Base-by-base conservation (phyloP, 441 rosid species). In the Bruguiera hainesii region DNA sequence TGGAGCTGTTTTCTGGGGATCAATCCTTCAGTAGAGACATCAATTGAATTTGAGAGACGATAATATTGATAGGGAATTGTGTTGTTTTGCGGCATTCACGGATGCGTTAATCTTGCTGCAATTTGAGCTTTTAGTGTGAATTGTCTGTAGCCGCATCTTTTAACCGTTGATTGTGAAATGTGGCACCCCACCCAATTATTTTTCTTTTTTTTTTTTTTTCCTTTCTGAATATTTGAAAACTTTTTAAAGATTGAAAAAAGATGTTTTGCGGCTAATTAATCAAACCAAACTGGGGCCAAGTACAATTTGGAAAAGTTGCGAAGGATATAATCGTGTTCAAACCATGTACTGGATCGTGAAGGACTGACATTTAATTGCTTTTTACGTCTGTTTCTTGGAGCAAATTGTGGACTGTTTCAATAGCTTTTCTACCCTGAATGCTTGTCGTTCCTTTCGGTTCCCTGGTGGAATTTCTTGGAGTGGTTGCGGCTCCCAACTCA, bases 391-490 rank as follows among this genome's bases (percentile, higher is more conserved):
- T 51, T 37, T 53, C 11, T 25, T 35, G 26, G 20, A 19, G 61
- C 46, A 37, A 39, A 55, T 18, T 61, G 62, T 33, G 52, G 65
- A 68, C 33, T 50, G 26, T 16, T 16, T 52, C 46, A 11, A 18
- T 26, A 19, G 55, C 30, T 20, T 11, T n/a, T 53, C 56, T 18
- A 56, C 29, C n/a, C 5, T 15, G 11, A 7, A 28, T 6, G 20
- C 28, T 23, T 56, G 35, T 26, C 66, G 25, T 49, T 26, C 39
- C 30, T 69, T 53, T 69, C 48, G 31, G 62, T 61, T 37, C 10
- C 11, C 20, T 7, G 37, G 26, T 15, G 35, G 33, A 18, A 33
- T 66, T n/a, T 42, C 31, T 67, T 20, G 15, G 50, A 28, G n/a
- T 56, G 28, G 50, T 35, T 4, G 29, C 21, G 11, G 20, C 8